phyloP scores from a whole-genome alignment of 768 basidiomycete species.

The Suillus sp. region DNA sequence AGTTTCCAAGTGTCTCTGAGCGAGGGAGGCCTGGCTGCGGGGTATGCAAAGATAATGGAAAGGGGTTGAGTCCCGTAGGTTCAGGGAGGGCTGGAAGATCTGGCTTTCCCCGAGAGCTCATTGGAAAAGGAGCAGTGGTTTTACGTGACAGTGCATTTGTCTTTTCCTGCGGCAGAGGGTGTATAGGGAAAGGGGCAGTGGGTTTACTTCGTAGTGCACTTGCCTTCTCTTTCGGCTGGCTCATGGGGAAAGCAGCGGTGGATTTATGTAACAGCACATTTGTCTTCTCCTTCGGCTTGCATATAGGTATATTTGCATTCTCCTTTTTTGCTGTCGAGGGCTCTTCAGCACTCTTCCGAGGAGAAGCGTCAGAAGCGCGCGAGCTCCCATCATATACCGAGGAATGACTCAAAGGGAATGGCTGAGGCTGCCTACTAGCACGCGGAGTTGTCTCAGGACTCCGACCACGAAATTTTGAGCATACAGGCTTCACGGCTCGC shows the following conservation, averaged over 20 bases:
- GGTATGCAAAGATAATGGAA: background rate
- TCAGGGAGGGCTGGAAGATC: slow-evolving; percentile 8
- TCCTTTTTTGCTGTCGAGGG: background rate
- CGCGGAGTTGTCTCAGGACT: slow-evolving; percentile 23
- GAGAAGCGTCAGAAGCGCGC: background rate
- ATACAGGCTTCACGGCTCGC: background rate
- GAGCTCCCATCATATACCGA: background rate
- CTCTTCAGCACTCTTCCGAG: background rate
- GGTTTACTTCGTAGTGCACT: background rate
- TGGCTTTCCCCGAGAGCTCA: slow-evolving; percentile 27
- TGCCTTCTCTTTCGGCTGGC: too few species aligned
- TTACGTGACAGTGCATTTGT: slow-evolving; percentile 8
- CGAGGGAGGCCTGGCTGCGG: background rate
- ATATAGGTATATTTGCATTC: background rate
- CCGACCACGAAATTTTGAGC: background rate
- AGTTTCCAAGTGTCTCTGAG: slow-evolving; percentile 12
- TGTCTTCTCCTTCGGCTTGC: background rate
- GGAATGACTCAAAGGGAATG: background rate
- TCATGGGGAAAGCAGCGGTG: background rate
- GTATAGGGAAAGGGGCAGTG: background rate
- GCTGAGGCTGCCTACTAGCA: slow-evolving; percentile 6
- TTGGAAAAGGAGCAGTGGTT: slow-evolving; percentile 23
- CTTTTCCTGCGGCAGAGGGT: slow-evolving; percentile 12
- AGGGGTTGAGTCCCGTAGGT: background rate
- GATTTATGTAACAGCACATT: background rate